Evolutionary conservation across 768 basidiomycete genomes (phyloP).

Genomic region (Baorangia bicolor): DNA sequence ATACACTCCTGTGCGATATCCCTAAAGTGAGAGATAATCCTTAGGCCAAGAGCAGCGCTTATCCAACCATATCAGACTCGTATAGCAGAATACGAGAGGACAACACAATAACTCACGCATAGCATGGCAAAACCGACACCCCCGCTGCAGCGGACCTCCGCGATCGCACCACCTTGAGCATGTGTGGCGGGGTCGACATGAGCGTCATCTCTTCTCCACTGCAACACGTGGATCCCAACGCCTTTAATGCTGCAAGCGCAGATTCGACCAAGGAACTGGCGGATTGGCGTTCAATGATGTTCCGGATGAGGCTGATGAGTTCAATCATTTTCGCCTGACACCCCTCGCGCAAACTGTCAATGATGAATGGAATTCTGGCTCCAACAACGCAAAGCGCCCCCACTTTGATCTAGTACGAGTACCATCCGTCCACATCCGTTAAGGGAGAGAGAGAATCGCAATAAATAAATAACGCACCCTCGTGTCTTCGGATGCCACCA

Average conservation of each 20-base stretch:
- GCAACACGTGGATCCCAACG: constrained; percentile 56
- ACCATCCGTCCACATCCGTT: not conserved
- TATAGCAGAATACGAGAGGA: not conserved
- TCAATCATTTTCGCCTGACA: constrained; percentile 49
- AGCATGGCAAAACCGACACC: constrained; percentile 53
- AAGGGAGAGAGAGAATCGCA: not conserved
- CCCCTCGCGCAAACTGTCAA: constrained; percentile 52
- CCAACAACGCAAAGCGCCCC: constrained; percentile 71
- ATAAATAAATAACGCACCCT: constrained; percentile 40
- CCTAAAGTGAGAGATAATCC: constrained; percentile 83
- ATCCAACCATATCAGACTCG: constrained; percentile 8
- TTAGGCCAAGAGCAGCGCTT: constrained; percentile 78
- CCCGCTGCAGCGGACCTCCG: constrained; percentile 40
- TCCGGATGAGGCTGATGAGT: constrained; percentile 51
- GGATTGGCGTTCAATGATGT: constrained; percentile 43
- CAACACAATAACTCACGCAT: constrained; percentile 49
- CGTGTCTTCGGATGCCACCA: constrained; percentile 51
- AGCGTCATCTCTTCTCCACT: constrained; percentile 68
- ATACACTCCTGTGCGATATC: constrained; percentile 63
- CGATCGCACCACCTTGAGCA: constrained; percentile 50
- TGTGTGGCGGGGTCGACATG: constrained; percentile 54
- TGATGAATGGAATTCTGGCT: constrained; percentile 62
- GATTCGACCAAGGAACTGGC: constrained; percentile 41
- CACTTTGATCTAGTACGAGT: constrained; percentile 50
- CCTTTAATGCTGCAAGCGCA: constrained; percentile 59